Evolutionary conservation across 768 basidiomycete genomes (phyloP), one percentile per base, ranked within the genome.

Genomic region (Mycena capillaripes): DNA sequence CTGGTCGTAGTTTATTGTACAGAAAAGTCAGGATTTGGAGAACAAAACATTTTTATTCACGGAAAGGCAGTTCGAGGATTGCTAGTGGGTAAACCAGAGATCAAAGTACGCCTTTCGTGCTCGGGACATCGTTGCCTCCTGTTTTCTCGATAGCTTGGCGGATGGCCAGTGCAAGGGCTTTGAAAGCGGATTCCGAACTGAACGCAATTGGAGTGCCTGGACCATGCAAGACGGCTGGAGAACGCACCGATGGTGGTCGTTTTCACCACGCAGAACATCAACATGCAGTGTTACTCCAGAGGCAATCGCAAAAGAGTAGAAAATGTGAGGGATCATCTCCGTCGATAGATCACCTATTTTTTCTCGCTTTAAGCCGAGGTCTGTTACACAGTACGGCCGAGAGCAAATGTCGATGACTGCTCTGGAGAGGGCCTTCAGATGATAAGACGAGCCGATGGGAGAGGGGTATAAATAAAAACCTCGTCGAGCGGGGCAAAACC

Each of bases 351-450:
- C 95, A n/a, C 95, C 96, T 46, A 97, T 92, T 84, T 97, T 97
- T 81, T 97, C 96, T 68, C 95, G 88, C 81, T 90, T 92, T 70
- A 96, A 88, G 70, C 93, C 93, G 42, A 99, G 90, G 72, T 98
- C 93, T 27, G 95, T 94, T 63, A 97, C 92, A 81, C 98, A 99
- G 85, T 93, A 98, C 2, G 98, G 97, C 42, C 98, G 91, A 68
- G 97, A 96, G 79, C 98, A 99, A 72, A 99, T 99, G 82, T 99
- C 98, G 72, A 99, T 96, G 56, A 99, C 98, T 21, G 96, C 97
- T 76, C 98, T 87, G 1, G 97, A 95, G 57, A 99, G 90, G 1
- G 98, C 96, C 97, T 98, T 79, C 11, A 25, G 29, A 68, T 19
- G 27, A 77, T 63, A 30, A 58, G 44, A 55, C 46, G 27, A 48